Percentiles rank a stretch among this genome's conserved stretches.
phyloP scores from a whole-genome alignment of 2,329 filamentous ascomycete species.

The Cercospora sp. region DNA sequence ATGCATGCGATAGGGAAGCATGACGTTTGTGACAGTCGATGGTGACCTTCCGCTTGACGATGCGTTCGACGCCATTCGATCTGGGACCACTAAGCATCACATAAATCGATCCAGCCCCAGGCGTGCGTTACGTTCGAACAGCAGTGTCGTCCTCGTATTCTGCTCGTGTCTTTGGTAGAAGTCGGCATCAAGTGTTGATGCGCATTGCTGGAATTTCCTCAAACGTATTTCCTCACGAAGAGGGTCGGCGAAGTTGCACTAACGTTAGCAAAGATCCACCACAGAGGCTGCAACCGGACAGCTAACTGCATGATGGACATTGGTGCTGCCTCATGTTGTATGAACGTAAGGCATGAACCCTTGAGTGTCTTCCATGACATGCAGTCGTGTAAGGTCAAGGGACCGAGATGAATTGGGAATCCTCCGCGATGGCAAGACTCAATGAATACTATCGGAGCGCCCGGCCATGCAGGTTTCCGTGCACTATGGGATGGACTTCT shows the following conservation, averaged over 20 bases:
- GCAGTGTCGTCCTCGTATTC: neutral
- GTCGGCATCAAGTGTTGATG: neutral
- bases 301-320: neutral
- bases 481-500: neutral
- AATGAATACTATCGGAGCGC: conserved; percentile 13
- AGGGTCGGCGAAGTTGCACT: neutral
- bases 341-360: neutral
- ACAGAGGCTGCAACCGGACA: neutral
- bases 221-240: neutral
- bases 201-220: neutral
- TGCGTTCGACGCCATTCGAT: conserved; percentile 22
- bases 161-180: neutral
- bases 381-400: neutral
- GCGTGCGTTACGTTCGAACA: neutral
- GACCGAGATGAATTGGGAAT: neutral
- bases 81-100: neutral
- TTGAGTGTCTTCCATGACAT: neutral
- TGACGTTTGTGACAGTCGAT: conserved; percentile 8
- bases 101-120: neutral
- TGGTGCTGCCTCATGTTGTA: neutral
- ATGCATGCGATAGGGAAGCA: conserved; percentile 36
- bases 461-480: conserved; percentile 9
- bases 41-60: conserved; percentile 20
- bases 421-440: neutral
- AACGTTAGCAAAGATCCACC: neutral